A percentile compares a stretch with the other conserved stretches of the same genome.
phyloP scores from a whole-genome alignment of 768 basidiomycete species.

The Tephrocybe sp. region DNA sequence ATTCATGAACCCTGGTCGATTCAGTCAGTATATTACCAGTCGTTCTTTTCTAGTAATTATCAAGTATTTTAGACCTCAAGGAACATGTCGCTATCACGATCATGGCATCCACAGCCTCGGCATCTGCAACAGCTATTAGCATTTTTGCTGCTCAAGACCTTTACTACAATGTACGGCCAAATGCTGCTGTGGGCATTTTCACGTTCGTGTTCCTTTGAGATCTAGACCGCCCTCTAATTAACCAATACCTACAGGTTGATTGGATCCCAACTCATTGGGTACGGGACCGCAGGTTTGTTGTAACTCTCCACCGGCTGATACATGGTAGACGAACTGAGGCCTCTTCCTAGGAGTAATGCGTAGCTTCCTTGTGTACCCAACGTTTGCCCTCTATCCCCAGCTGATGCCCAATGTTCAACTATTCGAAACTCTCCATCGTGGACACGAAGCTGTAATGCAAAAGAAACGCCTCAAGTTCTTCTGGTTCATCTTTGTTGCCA shows the following conservation, averaged over 20 bases:
- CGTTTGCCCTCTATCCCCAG: conserved; percentile 40
- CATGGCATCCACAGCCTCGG: conserved; percentile 58
- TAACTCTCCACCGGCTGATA: too few relatives aligned
- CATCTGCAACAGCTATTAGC: conserved; percentile 56
- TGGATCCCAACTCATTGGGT: conserved; percentile 41
- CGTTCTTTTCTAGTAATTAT: neutral
- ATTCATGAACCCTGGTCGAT: conserved; percentile 63
- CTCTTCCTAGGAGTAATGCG: conserved; percentile 27
- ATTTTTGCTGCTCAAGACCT: conserved; percentile 57
- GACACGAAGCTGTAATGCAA: conserved; percentile 40
- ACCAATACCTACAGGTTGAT: too few relatives aligned
- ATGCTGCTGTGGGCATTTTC: conserved; percentile 22
- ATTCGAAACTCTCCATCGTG: conserved; percentile 42
- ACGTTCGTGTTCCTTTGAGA: too few relatives aligned
- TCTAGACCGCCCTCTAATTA: too few relatives aligned
- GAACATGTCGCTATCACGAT: conserved; percentile 67
- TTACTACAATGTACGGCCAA: conserved; percentile 45
- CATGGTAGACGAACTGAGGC: too few relatives aligned
- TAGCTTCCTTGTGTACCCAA: conserved; percentile 50
- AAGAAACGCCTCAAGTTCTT: conserved; percentile 59
- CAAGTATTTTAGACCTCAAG: conserved; percentile 45
- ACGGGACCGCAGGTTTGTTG: too few relatives aligned
- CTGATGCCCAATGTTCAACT: conserved; percentile 40
- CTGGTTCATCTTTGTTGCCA: conserved; percentile 50
- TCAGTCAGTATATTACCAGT: conserved; percentile 45